Base-by-base conservation (phyloP, 164 flowering plant species). In the Akebia trifoliata region DNA sequence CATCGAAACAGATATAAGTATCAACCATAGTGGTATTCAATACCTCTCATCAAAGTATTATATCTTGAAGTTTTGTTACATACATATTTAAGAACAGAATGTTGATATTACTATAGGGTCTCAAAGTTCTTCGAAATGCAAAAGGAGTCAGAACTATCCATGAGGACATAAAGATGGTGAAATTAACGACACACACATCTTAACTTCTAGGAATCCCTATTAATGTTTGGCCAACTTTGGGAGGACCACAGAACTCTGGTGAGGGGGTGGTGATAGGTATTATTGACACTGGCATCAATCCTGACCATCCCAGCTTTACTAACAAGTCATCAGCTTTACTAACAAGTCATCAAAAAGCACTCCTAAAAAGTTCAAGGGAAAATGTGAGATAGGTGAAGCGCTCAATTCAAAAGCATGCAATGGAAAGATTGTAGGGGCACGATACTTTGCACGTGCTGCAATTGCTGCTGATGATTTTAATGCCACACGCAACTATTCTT, bases 261-360 rank as follows among this genome's bases (percentile, higher is more conserved):
- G 66, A 72, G 12, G 82, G 79, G 9, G 64, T 78, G 7, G 77
- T 74, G 50, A 73, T 75, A 29, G 82, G 77, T 25, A 31, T 78
- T 47, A 67, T 78, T 55, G 82, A 75, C 68, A 75, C 79, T 3
- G 82, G 79, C 54, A 71, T 75, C 25, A 66, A 78, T 57, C 82
- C 79, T 25, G 20, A 28, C 36, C 82, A 78, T 61, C 82, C 79
- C 9, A 78, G 82, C 57, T 78, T 78, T 54, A 29, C 47, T 1
- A 36, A n/a, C n/a, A n/a, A n/a, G n/a, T n/a, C n/a, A n/a, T n/a
- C n/a, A n/a, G n/a, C n/a, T n/a, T n/a, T n/a, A n/a, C n/a, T n/a
- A n/a, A 37, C 26, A 26, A 4, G n/a, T 36, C 65, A 36, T 44
- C 45, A 1, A 6, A 2, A 6, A 46, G 47, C 2, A 62, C 39